Evolutionary conservation across 2,329 filamentous ascomycete genomes (phyloP), one percentile per base, ranked within the genome.

Genomic region (Xylaria sp.): DNA sequence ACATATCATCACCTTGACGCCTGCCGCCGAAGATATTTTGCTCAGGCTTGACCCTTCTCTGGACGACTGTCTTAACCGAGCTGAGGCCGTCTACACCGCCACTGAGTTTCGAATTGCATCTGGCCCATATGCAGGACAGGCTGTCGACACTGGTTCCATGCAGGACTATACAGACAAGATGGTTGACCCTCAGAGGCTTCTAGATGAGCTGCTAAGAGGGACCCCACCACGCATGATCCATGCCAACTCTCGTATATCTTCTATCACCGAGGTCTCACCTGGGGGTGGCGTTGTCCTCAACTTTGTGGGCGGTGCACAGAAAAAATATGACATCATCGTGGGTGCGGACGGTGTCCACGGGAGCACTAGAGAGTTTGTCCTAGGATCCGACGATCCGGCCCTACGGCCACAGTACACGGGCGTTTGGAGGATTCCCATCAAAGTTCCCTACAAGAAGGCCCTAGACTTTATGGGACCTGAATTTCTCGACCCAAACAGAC

Each of bases 311-410:
- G 73, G 73, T 2, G 57, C 69, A 21, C 69, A 71, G 47, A 70
- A 70, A 62, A 66, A 65, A 45, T 75, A 74, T 54, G 73, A 75
- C 31, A 51, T 74, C 3, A 67, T 75, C 2, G 59, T 75, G 5
- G 72, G 73, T 3, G 67, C 73, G 2, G 73, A 74, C 23, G 71
- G 71, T 2, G 55, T 66, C 1, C 65, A 70, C 21, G 68, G 71
- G 1, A 65, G 68, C 25, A 67, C 68, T 1, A 68, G 72, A n/a
- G 46, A 65, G 19, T 69, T 70, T 33, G 70, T 74, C 17, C 59
- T 74, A 0, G 71, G 71, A 2, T 25, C 47, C 12, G 60, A 70
- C 23, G 66, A 71, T 43, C 64, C 66, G 8, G 56, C 71, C 2
- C 33, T 60, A 9, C 54, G 56, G 35, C 70, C 71, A 7, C 49